Conservation (phyloP, 176 grass and related monocot species). For the Rhipidocladum racemiflorum region DNA sequence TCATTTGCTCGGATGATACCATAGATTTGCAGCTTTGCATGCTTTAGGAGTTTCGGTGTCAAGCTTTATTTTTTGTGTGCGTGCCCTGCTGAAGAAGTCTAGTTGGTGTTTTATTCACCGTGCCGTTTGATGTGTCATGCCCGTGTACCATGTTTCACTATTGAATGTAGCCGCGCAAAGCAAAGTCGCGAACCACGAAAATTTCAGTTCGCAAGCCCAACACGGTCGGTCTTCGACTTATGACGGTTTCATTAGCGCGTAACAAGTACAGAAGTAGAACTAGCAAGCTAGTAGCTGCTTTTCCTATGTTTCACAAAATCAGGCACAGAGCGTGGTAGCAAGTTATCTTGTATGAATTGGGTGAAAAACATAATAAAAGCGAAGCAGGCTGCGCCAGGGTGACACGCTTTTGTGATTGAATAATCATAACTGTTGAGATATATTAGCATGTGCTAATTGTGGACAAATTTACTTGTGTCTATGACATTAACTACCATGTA, state of each 20-base stretch:
- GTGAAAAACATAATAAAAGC: not conserved
- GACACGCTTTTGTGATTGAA: not conserved
- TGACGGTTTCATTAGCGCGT: not conserved
- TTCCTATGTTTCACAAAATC: not conserved
- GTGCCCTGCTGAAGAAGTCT: not conserved
- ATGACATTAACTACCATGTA: too few species aligned
- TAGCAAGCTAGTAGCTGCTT: not conserved
- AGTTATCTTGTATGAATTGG: not conserved
- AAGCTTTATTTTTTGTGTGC: not conserved
- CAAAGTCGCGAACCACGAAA: not conserved
- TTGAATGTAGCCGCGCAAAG: not conserved
- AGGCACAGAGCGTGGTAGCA: too few species aligned
- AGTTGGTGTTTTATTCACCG: not conserved
- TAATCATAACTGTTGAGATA: not conserved
- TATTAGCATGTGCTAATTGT: too few species aligned
- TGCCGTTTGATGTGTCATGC: not conserved
- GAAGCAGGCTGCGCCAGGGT: not conserved
- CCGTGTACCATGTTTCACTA: not conserved
- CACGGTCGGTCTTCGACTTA: not conserved
- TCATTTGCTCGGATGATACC: slow-evolving; percentile 19
- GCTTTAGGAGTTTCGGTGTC: not conserved
- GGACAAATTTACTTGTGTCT: too few species aligned
- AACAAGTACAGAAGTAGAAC: not conserved
- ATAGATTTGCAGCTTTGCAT: slow-evolving; percentile 3
- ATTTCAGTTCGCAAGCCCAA: not conserved